These are phyloP conservation scores for Lentinula edodes DNA, from an alignment of 768 basidiomycete species.

Conservation along the genomic window DNA sequence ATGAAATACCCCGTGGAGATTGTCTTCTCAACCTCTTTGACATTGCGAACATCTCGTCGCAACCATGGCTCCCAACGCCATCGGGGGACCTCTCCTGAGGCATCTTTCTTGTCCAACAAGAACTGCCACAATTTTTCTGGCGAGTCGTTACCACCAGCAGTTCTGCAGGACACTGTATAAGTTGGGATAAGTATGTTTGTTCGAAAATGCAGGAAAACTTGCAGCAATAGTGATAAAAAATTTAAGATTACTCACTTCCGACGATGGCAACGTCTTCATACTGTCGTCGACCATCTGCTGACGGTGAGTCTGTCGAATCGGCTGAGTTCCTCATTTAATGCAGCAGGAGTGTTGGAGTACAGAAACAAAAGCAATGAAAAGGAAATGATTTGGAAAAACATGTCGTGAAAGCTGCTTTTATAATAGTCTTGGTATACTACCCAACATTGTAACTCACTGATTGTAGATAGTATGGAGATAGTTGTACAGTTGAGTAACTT, in stretches of 20 bases:
- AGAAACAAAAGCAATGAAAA: no score
- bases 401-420: neutral
- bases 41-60: conserved; percentile 3
- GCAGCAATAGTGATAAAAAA: neutral
- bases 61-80: conserved; percentile 2
- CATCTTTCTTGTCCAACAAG: neutral
- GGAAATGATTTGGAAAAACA: neutral
- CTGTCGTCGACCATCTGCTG: neutral
- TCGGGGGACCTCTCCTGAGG: neutral
- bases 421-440: neutral
- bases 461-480: neutral
- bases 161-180: neutral
- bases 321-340: neutral
- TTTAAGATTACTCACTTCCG: neutral
- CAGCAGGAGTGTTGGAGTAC: neutral
- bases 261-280: neutral
- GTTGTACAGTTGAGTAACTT: neutral
- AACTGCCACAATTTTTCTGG: conserved; percentile 1
- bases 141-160: conserved; percentile 1
- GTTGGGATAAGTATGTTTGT: neutral
- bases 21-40: neutral
- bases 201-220: neutral
- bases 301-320: neutral
- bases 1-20: neutral
- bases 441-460: neutral